phyloP scores from a whole-genome alignment of 148 eudicot species.

The Oxyria digyna region DNA sequence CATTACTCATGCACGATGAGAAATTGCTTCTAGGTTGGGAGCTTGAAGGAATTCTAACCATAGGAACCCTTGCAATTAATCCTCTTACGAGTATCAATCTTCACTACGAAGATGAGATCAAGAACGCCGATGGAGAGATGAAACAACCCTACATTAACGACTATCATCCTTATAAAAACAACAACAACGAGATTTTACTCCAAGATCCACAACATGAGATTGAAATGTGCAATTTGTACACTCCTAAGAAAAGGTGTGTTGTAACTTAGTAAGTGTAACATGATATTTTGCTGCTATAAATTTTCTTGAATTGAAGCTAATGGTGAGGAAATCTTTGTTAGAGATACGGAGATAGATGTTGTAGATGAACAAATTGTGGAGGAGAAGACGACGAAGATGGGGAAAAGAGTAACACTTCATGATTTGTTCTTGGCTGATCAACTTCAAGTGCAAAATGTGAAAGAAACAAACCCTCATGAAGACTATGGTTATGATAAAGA shows the following conservation, averaged over 20 bases:
- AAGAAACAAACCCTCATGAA: neutral
- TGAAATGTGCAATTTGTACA: neutral
- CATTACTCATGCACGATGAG: conserved; percentile 13
- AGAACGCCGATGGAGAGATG: no score
- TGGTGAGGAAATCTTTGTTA: no score
- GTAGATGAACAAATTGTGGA: neutral
- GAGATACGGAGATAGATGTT: conserved; percentile 4
- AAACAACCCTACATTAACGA: no score
- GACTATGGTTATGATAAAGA: neutral
- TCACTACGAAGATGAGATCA: no score
- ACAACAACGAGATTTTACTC: no score
- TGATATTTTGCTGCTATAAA: no score
- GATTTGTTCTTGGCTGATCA: conserved; percentile 42
- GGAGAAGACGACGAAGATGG: conserved; percentile 14
- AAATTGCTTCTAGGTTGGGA: conserved; percentile 32
- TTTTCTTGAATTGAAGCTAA: no score
- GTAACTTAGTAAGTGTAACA: no score
- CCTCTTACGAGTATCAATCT: conserved; percentile 14
- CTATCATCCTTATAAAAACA: no score
- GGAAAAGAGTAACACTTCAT: conserved; percentile 45
- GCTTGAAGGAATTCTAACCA: conserved; percentile 36
- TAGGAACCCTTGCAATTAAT: conserved; percentile 48
- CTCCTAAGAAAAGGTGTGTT: neutral
- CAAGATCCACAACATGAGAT: neutral
- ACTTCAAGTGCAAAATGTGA: conserved; percentile 9